Base-by-base conservation (phyloP, 257 asterid genomes). In the Solanum sitiens region DNA sequence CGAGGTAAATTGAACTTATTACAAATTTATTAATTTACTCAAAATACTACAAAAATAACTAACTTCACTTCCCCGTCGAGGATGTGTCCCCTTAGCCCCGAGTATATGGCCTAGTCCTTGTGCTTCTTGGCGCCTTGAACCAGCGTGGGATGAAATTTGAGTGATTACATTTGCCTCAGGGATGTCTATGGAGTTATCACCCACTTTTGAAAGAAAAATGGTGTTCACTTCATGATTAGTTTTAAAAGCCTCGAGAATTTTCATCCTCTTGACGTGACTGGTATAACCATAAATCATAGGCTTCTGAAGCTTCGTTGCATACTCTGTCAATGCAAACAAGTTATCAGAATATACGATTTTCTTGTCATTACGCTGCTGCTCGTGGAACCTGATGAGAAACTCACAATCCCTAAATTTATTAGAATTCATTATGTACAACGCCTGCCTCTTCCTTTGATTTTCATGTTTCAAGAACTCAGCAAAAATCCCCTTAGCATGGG, bases 51-150 rank as follows among this genome's bases (percentile, higher is more conserved):
- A 56, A 56, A 56, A 56, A 56, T 3, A 56, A 56, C 65, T 56
- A 56, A 56, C 65, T 20, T 56, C 65, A 56, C 65, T 56, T 56
- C 91, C 94, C 90, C 94, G 97, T 87, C 91, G 96, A 87, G 92
- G 98, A 88, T 90, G 3, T 53, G 23, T 91, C 40, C 98, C 98
- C 98, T 95, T 87, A 83, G 98, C 99, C 98, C 99, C 94, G 89
- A 97, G 98, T 93, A 97, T 97, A 94, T 98, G 98, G 44, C 99
- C 99, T 89, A 95, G 98, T 56, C 98, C 94, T 87, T 97, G 99
- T 76, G 99, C 99, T 89, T 97, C 99, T 92, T 97, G 98, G 87
- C 98, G 97, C 91, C 99, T 95, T 83, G 99, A 97, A 92, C 99
- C 98, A 92, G 98, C 99, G 89, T 97, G 99, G 32, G 99, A 95